These are phyloP conservation scores for Magnolia sinica DNA, from an alignment of 164 flowering plant genomes.

Conservation along the genomic window DNA sequence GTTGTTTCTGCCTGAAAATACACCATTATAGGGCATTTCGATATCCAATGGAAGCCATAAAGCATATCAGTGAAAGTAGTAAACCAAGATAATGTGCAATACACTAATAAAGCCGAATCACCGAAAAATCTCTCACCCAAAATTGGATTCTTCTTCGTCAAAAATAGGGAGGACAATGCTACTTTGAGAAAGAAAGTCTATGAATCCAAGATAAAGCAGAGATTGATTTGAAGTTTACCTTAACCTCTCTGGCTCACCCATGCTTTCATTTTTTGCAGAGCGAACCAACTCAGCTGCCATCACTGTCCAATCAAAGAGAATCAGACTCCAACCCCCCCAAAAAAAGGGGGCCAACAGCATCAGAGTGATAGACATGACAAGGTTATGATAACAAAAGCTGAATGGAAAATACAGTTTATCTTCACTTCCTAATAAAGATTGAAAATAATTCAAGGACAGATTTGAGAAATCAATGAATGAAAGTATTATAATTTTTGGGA, in stretches of 20 bases:
- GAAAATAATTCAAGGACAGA: too few species aligned
- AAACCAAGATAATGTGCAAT: too few species aligned
- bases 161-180: background rate
- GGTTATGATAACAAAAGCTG: background rate
- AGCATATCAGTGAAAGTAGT: background rate
- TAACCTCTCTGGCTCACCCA: slow-evolving; percentile 68
- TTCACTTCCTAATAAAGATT: background rate
- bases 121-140: too few species aligned
- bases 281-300: slow-evolving; percentile 99
- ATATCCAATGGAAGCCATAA: background rate
- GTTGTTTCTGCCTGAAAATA: background rate
- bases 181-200: background rate
- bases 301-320: slow-evolving; percentile 40
- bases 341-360: background rate
- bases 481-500: too few species aligned
- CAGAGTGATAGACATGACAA: background rate
- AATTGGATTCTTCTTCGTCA: too few species aligned
- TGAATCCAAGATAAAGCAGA: background rate
- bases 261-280: slow-evolving; percentile 56
- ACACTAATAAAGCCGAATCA: too few species aligned
- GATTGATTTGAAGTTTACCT: slow-evolving; percentile 40
- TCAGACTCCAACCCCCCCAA: too few species aligned
- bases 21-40: background rate
- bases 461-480: too few species aligned
- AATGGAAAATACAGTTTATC: background rate